Evolutionary conservation across 2,329 filamentous ascomycete species (phyloP).

Genomic region (Nectriaceae sp.): DNA sequence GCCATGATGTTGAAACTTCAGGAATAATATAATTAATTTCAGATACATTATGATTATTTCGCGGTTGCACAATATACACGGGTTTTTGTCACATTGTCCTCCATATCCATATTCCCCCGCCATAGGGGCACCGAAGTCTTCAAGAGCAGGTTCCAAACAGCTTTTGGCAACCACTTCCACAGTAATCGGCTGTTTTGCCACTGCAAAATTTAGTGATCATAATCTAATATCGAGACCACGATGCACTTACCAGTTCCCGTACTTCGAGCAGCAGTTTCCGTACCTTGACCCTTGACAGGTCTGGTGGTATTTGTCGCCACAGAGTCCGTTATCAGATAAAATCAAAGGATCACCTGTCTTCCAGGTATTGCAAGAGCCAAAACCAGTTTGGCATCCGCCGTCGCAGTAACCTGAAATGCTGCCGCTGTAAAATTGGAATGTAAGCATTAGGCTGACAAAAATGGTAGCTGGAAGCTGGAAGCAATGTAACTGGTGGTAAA

Average conservation of each 20-base stretch:
- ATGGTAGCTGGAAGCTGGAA: no score
- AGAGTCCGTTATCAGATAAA: constrained; percentile 22
- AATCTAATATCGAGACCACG: no score
- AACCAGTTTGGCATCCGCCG: constrained; percentile 31
- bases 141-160: constrained; percentile 34
- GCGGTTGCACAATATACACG: no score
- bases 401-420: constrained; percentile 31
- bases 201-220: constrained; percentile 19
- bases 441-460: no score
- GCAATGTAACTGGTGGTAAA: no score
- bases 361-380: constrained; percentile 31
- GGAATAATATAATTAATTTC: no score
- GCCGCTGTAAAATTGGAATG: constrained; percentile 23
- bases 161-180: constrained; percentile 33
- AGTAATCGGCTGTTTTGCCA: constrained; percentile 29
- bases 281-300: constrained; percentile 35
- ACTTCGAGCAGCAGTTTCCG: constrained; percentile 41
- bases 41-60: no score
- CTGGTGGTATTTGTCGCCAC: constrained; percentile 20
- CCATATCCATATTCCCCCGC: no score
- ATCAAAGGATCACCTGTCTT: constrained; percentile 5
- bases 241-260: constrained; percentile 38
- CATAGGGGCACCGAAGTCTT: no score
- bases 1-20: no score
- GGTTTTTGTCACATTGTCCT: no score